A percentile compares a stretch with the other conserved stretches of the same genome.
These are phyloP conservation scores for Penicillium paxilli DNA, from an alignment of 495 filamentous ascomycete genomes.

Conservation along the genomic window DNA sequence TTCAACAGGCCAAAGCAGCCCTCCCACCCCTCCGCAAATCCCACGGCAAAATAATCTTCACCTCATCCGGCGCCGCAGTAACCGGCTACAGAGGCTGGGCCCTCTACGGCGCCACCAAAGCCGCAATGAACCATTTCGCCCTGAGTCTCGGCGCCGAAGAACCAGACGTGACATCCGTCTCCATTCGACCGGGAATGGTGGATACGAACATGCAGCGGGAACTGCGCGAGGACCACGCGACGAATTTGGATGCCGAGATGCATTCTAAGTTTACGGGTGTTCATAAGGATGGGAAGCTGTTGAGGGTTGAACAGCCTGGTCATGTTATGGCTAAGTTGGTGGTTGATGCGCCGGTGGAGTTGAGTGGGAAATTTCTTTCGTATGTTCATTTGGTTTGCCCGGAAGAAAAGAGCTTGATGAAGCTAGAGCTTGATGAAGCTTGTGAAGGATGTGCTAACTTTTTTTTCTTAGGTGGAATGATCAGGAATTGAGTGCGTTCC, in stretches of 20 bases:
- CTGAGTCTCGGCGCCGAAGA: slow-evolving; percentile 76
- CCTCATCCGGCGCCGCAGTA: slow-evolving; percentile 73
- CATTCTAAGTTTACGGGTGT: slow-evolving; percentile 68
- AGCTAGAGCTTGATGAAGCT: neutral
- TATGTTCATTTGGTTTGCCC: slow-evolving; percentile 34
- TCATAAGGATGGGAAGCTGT: slow-evolving; percentile 64
- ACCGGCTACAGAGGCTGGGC: slow-evolving; percentile 73
- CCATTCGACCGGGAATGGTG: slow-evolving; percentile 79
- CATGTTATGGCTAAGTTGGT: slow-evolving; percentile 81
- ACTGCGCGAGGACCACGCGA: slow-evolving; percentile 68
- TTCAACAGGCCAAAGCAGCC: slow-evolving; percentile 64
- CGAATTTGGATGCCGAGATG: slow-evolving; percentile 63
- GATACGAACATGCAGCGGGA: slow-evolving; percentile 93
- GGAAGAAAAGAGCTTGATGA: neutral
- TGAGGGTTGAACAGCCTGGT: slow-evolving; percentile 82
- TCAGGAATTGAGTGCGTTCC: slow-evolving; percentile 63
- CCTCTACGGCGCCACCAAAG: slow-evolving; percentile 82
- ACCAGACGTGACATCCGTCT: slow-evolving; percentile 67
- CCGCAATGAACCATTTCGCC: slow-evolving; percentile 81
- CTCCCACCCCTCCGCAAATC: slow-evolving; percentile 69
- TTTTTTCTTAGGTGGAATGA: slow-evolving; percentile 65
- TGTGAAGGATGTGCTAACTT: neutral
- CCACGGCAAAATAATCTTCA: slow-evolving; percentile 70
- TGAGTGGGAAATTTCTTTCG: slow-evolving; percentile 77
- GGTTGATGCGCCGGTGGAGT: slow-evolving; percentile 56